Evolutionary conservation across 805 yeast genomes (phyloP), one percentile per base, ranked within the genome.

Genomic region (Saturnispora sanitii): DNA sequence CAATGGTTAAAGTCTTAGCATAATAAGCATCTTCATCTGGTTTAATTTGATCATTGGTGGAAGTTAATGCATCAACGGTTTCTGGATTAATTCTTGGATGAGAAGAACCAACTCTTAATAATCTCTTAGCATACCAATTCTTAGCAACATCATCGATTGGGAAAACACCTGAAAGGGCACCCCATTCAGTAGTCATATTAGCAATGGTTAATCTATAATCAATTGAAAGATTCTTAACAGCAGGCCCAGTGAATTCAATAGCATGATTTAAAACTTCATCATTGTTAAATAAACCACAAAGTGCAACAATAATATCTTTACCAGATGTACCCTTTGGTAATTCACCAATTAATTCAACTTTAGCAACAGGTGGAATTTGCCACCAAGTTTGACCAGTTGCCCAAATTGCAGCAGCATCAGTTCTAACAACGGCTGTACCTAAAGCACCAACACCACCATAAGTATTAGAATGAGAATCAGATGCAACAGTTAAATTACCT

Each of bases 311-410:
- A 38, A 92, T 92, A 64, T 92, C 99, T 62, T 92, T 92, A 47
- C 99, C 99, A 3, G 95, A 78, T 15, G 85, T 87, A 15, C 96
- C 96, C 38, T 71, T 64, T 11, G 94, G 95, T 44, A 92, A 71
- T 50, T 73, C 62, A 33, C 96, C 96, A 49, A 72, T 68, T 42
- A 92, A 71, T 60, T 85, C 94, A 8, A 92, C 97, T 54, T 79
- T 77, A 27, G 97, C 98, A 19, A 92, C 97, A 1, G 98, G 97
- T 3, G 99, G 99, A 41, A 92, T 85, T 73, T 94, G 98, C 98
- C 98, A 92, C 99, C 99, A 92, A 3, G 98, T 92, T 65, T 87
- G 94, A 31, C 97, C 97, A 0, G 99, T 92, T 11, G 99, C 97
- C 99, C 99, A 92, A 49, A 92, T 90, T 8, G 96, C 77, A 4